Conservation (phyloP, 768 basidiomycete species). For the Chalciporus piperatus region DNA sequence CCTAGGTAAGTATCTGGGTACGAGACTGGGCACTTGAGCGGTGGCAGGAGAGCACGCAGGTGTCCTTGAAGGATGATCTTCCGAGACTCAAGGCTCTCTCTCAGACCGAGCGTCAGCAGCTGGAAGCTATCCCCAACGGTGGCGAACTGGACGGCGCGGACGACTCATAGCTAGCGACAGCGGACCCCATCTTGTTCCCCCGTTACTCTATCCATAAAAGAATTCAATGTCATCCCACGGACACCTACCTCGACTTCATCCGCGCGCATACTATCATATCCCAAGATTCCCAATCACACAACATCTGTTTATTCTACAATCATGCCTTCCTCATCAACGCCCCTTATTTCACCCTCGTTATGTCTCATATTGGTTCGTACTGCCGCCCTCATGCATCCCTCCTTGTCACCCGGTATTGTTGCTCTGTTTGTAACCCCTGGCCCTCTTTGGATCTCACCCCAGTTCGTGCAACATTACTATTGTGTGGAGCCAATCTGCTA, state of each 20-base stretch:
- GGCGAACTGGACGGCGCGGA: conserved; percentile 11
- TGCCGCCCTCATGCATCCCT: conserved; percentile 4
- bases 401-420: conserved; percentile 3
- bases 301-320: conserved; percentile 29
- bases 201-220: conserved; percentile 13
- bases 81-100: conserved; percentile 29
- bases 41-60: conserved; percentile 63
- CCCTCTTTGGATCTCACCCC: not conserved
- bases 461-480: conserved; percentile 16
- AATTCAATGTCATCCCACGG: conserved; percentile 25
- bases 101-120: conserved; percentile 17
- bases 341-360: conserved; percentile 17
- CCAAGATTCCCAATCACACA: conserved; percentile 17
- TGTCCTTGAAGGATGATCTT: conserved; percentile 59
- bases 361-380: conserved; percentile 22
- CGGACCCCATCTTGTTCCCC: not conserved
- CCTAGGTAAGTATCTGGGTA: conserved; percentile 77
- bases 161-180: conserved; percentile 12
- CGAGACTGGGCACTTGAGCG: conserved; percentile 80
- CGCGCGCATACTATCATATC: conserved; percentile 19
- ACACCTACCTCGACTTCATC: conserved; percentile 21
- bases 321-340: conserved; percentile 21
- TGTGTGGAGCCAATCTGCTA: conserved; percentile 16
- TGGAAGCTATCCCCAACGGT: conserved; percentile 10
- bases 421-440: conserved; percentile 14